Percentiles rank a stretch among this genome's conserved stretches.
Evolutionary conservation across 352 stramenopile genomes (phyloP).

Genomic region (Globisporangium takayamanum): DNA sequence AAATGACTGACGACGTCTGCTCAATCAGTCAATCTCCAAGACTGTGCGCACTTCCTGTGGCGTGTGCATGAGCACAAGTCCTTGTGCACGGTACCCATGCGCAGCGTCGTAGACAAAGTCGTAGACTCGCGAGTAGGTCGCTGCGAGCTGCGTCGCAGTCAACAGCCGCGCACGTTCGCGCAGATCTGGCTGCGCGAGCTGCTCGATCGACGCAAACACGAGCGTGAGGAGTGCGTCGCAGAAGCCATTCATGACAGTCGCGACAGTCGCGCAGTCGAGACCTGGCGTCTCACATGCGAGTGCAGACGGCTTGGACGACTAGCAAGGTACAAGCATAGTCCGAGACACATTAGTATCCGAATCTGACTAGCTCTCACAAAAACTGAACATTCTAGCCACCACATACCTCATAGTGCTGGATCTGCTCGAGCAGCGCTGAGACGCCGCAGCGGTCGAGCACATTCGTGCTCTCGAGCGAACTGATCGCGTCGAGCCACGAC

Average conservation of each 20-base stretch:
- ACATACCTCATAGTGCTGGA: constrained; percentile 30
- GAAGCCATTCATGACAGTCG: constrained; percentile 49
- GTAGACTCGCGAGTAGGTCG: constrained; percentile 46
- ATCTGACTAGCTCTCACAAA: not conserved
- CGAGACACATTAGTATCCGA: not conserved
- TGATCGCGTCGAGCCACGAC: constrained; percentile 31
- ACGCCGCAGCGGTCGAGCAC: constrained; percentile 44
- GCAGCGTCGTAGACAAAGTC: constrained; percentile 47
- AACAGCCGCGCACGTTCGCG: constrained; percentile 34
- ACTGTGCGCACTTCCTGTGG: constrained; percentile 54
- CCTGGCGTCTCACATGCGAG: constrained; percentile 10
- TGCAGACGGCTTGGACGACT: not conserved
- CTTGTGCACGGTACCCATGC: constrained; percentile 29
- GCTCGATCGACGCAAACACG: constrained; percentile 46
- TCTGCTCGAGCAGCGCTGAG: constrained; percentile 28
- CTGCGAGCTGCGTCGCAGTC: constrained; percentile 31
- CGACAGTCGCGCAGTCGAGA: constrained; percentile 42
- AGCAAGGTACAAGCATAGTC: not conserved
- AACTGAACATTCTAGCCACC: too few relatives aligned
- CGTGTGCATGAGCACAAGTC: constrained; percentile 44
- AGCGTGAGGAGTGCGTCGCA: constrained; percentile 38
- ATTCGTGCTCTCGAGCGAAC: constrained; percentile 33
- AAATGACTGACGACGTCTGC: not conserved
- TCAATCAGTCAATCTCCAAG: constrained; percentile 44
- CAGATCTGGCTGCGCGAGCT: constrained; percentile 38